phyloP scores from a whole-genome alignment of 345 rosid genomes.

The Eucalyptus albens region DNA sequence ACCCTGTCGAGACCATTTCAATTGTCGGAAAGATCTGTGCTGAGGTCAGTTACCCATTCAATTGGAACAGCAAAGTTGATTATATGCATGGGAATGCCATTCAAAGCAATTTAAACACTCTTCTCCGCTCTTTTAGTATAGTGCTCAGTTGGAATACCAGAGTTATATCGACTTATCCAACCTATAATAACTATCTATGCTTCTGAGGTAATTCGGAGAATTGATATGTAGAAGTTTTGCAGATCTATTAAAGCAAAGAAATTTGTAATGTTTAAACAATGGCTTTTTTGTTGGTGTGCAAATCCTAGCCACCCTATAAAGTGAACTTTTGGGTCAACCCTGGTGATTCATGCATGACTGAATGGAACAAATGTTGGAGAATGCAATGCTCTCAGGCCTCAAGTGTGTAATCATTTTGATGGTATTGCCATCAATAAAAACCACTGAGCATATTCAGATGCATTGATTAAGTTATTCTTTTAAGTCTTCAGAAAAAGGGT shows the following conservation, averaged over 20 bases:
- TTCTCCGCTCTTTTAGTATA: background rate
- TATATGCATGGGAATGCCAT: background rate
- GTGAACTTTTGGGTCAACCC: background rate
- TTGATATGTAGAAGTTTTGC: background rate
- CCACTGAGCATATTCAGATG: background rate
- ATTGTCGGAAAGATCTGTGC: slow-evolving; percentile 84
- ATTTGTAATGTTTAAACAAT: background rate
- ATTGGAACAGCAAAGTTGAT: background rate
- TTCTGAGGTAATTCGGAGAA: background rate
- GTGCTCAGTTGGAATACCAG: background rate
- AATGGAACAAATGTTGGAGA: background rate
- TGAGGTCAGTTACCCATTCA: slow-evolving; percentile 33
- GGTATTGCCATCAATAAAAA: background rate
- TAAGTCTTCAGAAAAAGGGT: background rate
- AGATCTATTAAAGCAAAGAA: background rate
- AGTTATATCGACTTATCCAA: background rate
- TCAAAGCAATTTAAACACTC: background rate
- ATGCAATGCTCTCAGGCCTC: background rate
- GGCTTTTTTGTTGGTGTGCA: background rate
- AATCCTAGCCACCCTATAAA: background rate
- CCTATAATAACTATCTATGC: background rate
- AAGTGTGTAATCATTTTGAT: background rate
- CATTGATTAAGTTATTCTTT: background rate
- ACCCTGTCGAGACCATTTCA: slow-evolving; percentile 81
- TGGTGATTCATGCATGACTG: background rate